Evolutionary conservation across 1,284 basidiomycete genomes (phyloP).

Genomic region (Vanrija pseudolonga): DNA sequence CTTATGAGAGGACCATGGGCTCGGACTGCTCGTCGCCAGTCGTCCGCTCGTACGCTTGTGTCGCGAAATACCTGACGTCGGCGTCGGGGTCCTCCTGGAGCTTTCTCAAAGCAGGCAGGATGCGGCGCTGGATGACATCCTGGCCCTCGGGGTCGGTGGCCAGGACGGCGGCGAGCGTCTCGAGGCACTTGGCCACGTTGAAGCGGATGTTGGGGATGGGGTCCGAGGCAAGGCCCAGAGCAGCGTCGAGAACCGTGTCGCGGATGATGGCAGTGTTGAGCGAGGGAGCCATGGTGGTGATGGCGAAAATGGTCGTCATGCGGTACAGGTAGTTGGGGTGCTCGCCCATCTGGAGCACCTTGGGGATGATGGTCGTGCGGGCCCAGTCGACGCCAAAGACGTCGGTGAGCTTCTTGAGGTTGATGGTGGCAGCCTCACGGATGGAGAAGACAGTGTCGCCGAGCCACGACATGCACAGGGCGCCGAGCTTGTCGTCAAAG

Average conservation of each 20-base stretch:
- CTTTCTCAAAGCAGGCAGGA: slow-evolving; percentile 78
- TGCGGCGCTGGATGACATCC: slow-evolving; percentile 66
- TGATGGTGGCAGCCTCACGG: slow-evolving; percentile 93
- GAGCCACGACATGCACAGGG: slow-evolving; percentile 98
- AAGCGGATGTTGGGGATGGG: slow-evolving; percentile 99
- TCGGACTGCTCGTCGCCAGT: slow-evolving; percentile 37
- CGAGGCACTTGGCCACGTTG: slow-evolving; percentile 93
- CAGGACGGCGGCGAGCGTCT: slow-evolving; percentile 75
- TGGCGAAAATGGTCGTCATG: slow-evolving; percentile 99
- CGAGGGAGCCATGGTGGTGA: slow-evolving; percentile 96
- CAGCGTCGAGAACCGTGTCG: slow-evolving; percentile 78
- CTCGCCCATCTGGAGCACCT: slow-evolving; percentile 94
- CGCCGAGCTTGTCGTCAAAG: slow-evolving; percentile 96
- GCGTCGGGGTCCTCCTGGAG: slow-evolving; percentile 89
- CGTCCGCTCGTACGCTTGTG: slow-evolving; percentile 48
- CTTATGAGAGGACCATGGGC: slow-evolving; percentile 31
- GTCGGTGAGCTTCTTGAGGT: slow-evolving; percentile 95
- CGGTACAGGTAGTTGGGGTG: slow-evolving; percentile 97
- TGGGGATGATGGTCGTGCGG: slow-evolving; percentile 87
- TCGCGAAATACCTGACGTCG: slow-evolving; percentile 64
- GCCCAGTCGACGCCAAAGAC: slow-evolving; percentile 99
- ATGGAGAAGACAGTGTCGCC: slow-evolving; percentile 99
- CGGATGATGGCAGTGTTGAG: slow-evolving; percentile 80
- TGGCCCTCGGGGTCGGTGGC: slow-evolving; percentile 65
- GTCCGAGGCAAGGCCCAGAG: slow-evolving; percentile 80